Evolutionary conservation across 805 yeast genomes (phyloP).

Genomic region (Kazachstania kunashirensis): DNA sequence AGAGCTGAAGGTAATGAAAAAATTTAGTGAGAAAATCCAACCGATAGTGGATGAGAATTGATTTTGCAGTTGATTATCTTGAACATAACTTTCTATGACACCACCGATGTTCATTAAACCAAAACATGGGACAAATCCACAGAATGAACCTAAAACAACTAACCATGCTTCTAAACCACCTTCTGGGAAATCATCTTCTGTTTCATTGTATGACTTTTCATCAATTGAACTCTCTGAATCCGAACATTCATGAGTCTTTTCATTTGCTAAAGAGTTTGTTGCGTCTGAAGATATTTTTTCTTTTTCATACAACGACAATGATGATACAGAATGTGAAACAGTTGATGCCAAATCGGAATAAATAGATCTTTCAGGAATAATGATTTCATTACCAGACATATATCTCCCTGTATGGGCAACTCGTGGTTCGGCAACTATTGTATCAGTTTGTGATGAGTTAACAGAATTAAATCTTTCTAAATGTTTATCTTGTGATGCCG

Average conservation of each 20-base stretch:
- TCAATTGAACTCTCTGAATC: not conserved
- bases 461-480: not conserved
- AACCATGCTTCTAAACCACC: slow-evolving; percentile 51
- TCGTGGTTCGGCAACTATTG: not conserved
- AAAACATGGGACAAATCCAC: slow-evolving; percentile 44
- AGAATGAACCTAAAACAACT: slow-evolving; percentile 48
- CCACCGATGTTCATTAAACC: slow-evolving; percentile 54
- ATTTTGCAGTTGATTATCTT: slow-evolving; percentile 42
- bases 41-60: slow-evolving; percentile 41
- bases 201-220: slow-evolving; percentile 4
- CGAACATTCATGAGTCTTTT: not conserved
- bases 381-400: not conserved
- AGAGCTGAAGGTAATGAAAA: slow-evolving; percentile 39
- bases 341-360: not conserved
- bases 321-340: not conserved
- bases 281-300: not conserved
- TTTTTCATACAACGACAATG: not conserved
- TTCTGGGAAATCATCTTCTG: slow-evolving; percentile 36
- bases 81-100: slow-evolving; percentile 51
- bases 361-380: not conserved
- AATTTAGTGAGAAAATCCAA: slow-evolving; percentile 56
- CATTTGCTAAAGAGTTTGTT: not conserved
- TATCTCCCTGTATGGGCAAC: not conserved
- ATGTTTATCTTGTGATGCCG: slow-evolving; percentile 1
- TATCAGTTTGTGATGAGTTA: not conserved